Conservation (phyloP, 306 rosid species). For the Carpinus fangiana region DNA sequence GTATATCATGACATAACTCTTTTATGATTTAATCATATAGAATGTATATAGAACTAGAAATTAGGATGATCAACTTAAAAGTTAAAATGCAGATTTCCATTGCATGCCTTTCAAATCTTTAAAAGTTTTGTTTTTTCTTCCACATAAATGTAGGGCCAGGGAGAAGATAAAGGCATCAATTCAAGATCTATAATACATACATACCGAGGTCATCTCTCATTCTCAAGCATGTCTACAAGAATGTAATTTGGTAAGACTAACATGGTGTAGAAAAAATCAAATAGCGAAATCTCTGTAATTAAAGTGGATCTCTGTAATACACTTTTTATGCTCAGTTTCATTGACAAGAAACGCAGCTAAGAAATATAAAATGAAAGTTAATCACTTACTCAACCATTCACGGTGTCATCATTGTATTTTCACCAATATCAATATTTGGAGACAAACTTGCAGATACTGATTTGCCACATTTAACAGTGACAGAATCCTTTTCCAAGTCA, state of each 20-base stretch:
- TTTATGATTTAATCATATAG: neutral
- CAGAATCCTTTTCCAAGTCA: conserved; percentile 15
- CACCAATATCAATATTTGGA: neutral
- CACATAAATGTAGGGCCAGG: neutral
- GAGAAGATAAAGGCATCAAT: neutral
- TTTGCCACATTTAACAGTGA: conserved; percentile 5
- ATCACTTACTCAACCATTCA: neutral
- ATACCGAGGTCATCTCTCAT: neutral
- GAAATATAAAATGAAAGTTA: neutral
- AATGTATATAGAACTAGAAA: neutral
- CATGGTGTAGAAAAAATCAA: neutral
- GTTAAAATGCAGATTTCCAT: neutral
- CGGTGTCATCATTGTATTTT: neutral
- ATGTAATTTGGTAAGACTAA: neutral
- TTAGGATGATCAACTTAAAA: neutral
- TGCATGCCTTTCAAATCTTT: neutral
- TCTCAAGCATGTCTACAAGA: neutral
- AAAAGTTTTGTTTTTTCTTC: neutral
- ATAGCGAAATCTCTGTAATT: neutral
- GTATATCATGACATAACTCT: neutral
- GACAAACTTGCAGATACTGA: conserved; percentile 3
- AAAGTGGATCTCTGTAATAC: neutral
- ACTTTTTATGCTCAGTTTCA: neutral
- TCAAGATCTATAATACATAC: neutral
- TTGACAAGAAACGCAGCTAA: neutral